phyloP scores from a whole-genome alignment of 2,329 filamentous ascomycete genomes.

The Apiospora aurea region DNA sequence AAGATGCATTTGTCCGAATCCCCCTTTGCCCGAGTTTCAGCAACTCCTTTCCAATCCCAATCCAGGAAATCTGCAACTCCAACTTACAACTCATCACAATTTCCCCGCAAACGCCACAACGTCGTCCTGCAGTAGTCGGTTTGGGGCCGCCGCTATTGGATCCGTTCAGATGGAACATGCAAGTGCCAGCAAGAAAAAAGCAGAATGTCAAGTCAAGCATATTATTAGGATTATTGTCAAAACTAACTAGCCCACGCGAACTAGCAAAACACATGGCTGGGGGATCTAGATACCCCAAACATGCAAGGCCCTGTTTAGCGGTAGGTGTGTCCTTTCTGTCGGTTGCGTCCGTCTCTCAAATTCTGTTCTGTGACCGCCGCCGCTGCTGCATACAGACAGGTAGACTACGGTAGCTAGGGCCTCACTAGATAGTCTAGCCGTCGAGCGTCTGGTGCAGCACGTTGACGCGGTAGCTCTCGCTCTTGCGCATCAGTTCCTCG shows the following conservation, averaged over 20 bases:
- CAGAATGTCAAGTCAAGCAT: not conserved
- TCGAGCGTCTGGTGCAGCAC: conserved; percentile 57
- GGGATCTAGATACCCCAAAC: conserved; percentile 4
- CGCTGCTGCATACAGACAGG: not conserved
- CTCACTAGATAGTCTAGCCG: conserved; percentile 28
- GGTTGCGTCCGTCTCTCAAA: not conserved
- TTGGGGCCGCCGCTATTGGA: not conserved
- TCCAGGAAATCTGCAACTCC: not conserved
- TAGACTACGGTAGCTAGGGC: not conserved
- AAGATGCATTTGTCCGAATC: conserved; percentile 16
- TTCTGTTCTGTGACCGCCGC: not conserved
- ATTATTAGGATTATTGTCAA: not conserved
- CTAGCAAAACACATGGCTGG: not conserved
- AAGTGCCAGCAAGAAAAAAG: not conserved
- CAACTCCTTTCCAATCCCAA: not conserved
- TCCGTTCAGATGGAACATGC: conserved; percentile 14
- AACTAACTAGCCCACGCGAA: not conserved
- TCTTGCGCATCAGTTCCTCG: conserved; percentile 59
- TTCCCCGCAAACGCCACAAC: conserved; percentile 21
- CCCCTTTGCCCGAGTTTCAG: conserved; percentile 9
- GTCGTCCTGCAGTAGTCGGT: conserved; percentile 3
- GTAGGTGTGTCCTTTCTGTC: not conserved
- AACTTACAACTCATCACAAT: conserved; percentile 3
- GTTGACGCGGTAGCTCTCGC: conserved; percentile 60
- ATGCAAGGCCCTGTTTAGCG: not conserved